A percentile compares a stretch with the other conserved stretches of the same genome.
Conservation (phyloP, 2,329 filamentous ascomycete genomes). For the Exophiala phaeomuriformis region DNA sequence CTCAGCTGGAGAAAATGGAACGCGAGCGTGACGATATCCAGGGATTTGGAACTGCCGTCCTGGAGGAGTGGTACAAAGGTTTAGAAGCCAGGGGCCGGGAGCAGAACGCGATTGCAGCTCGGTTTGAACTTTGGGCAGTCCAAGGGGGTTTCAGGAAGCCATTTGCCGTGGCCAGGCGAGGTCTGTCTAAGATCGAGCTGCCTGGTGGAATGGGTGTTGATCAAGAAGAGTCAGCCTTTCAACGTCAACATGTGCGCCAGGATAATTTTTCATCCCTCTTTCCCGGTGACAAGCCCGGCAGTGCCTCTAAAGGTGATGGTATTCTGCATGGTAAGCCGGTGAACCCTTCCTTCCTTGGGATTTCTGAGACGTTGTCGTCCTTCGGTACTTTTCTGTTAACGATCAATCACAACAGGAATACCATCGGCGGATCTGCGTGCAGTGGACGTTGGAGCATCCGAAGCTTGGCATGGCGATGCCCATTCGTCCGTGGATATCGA, state of each 20-base stretch:
- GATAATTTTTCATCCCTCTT: not conserved
- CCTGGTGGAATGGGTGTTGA: not conserved
- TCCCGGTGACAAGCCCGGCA: not conserved
- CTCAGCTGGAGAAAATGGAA: slow-evolving; percentile 56
- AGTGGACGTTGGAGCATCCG: not conserved
- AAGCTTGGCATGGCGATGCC: not conserved
- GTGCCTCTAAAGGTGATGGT: not conserved
- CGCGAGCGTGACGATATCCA: slow-evolving; percentile 57
- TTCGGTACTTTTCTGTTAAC: not conserved
- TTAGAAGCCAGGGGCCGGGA: slow-evolving; percentile 57
- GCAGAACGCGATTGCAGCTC: slow-evolving; percentile 53
- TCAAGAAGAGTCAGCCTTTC: not conserved
- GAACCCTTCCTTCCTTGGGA: not conserved
- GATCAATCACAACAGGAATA: not conserved
- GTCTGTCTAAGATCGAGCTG: not conserved
- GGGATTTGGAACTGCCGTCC: slow-evolving; percentile 58
- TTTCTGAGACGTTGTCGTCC: not conserved
- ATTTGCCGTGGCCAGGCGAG: not conserved
- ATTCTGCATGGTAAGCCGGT: not conserved
- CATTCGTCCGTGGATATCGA: not conserved
- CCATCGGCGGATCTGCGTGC: not conserved
- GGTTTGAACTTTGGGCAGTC: slow-evolving; percentile 69
- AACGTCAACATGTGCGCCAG: not conserved
- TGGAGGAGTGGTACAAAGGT: slow-evolving; percentile 74
- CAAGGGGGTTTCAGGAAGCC: slow-evolving; percentile 31